Evolutionary conservation across 1,284 basidiomycete genomes (phyloP).

Genomic region (Ceratorhiza oryzae-sativae): DNA sequence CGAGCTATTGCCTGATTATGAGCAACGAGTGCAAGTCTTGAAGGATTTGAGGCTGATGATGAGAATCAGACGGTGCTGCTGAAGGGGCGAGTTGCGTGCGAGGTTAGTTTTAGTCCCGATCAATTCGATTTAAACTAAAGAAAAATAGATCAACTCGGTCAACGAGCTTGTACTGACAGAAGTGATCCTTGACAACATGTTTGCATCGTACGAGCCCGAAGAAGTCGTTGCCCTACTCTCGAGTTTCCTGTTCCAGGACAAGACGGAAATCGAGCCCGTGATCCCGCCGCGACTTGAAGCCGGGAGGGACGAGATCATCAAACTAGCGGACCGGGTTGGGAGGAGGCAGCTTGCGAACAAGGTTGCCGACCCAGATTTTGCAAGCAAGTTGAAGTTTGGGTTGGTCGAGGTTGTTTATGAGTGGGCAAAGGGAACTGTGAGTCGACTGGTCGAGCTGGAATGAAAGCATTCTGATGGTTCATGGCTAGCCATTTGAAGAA

Average conservation of each 20-base stretch:
- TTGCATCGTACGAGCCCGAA: slow-evolving; percentile 89
- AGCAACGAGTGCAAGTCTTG: slow-evolving; percentile 90
- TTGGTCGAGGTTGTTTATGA: slow-evolving; percentile 96
- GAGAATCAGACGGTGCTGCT: slow-evolving; percentile 93
- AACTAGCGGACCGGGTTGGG: slow-evolving; percentile 84
- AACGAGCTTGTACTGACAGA: slow-evolving; percentile 96
- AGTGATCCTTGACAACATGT: slow-evolving; percentile 93
- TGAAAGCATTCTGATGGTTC: background rate
- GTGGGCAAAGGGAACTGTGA: slow-evolving; percentile 97
- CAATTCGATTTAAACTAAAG: background rate
- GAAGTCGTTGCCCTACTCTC: slow-evolving; percentile 98
- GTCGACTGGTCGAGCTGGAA: background rate
- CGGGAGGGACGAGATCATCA: slow-evolving; percentile 80
- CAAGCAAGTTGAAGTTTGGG: slow-evolving; percentile 81
- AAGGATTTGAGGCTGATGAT: slow-evolving; percentile 93
- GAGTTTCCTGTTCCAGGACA: slow-evolving; percentile 97
- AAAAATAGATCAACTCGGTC: slow-evolving; percentile 88
- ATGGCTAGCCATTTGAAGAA: slow-evolving; percentile 89
- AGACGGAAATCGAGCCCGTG: slow-evolving; percentile 85
- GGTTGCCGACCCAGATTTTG: slow-evolving; percentile 79
- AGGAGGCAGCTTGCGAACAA: slow-evolving; percentile 80
- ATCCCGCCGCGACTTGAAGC: slow-evolving; percentile 79
- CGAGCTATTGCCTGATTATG: slow-evolving; percentile 96
- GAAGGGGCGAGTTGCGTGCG: slow-evolving; percentile 98
- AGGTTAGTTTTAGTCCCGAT: slow-evolving; percentile 59